These are phyloP conservation scores for Tirmania nivea DNA, from an alignment of 495 filamentous ascomycete genomes.

Conservation along the genomic window DNA sequence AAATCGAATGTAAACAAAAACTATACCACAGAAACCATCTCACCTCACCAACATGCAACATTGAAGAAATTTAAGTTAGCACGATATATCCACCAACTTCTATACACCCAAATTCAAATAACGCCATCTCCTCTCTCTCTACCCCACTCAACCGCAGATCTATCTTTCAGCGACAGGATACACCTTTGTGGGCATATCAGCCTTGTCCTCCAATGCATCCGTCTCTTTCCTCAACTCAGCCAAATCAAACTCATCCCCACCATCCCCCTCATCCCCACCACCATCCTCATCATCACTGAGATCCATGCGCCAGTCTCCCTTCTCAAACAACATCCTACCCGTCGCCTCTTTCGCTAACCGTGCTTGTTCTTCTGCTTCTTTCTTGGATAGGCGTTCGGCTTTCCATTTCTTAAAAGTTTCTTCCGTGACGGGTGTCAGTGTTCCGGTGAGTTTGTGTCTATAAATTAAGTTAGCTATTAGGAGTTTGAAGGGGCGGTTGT, in stretches of 20 bases:
- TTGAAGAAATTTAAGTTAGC: too few species aligned
- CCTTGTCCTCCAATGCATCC: conserved; percentile 35
- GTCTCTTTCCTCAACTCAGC: conserved; percentile 52
- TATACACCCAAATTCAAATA: too few species aligned
- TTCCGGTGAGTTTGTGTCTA: conserved; percentile 55
- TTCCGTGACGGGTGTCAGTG: conserved; percentile 72
- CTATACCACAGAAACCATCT: too few species aligned
- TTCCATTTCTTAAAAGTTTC: conserved; percentile 93
- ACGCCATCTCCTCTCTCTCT: too few species aligned
- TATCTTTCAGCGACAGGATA: neutral
- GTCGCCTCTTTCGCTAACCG: conserved; percentile 82
- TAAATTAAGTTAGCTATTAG: neutral
- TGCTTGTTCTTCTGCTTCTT: conserved; percentile 74
- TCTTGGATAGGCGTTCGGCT: conserved; percentile 80
- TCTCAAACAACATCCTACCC: conserved; percentile 83
- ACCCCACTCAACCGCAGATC: too few species aligned
- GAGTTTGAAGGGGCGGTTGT: neutral
- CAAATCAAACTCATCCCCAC: conserved; percentile 43
- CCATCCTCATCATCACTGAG: conserved; percentile 40
- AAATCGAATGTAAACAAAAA: too few species aligned
- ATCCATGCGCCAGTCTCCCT: conserved; percentile 67
- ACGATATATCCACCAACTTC: too few species aligned
- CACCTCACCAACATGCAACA: too few species aligned
- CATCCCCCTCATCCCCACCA: conserved; percentile 36
- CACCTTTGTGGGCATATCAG: neutral